Base-by-base conservation (phyloP, 345 rosid species). In the Sisymbrium irio region DNA sequence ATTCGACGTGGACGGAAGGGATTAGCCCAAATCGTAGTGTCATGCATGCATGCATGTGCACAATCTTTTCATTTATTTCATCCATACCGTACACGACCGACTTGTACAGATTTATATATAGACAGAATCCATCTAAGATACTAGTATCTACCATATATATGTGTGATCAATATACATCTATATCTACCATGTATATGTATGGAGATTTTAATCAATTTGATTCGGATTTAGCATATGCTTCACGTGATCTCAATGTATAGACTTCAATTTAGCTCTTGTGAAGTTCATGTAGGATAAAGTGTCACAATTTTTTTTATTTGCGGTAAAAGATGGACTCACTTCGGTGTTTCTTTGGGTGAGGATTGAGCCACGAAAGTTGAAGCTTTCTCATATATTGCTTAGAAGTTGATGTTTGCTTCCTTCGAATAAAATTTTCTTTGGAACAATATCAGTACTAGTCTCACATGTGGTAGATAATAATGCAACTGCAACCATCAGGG, bases 41-140 rank as follows among this genome's bases (percentile, higher is more conserved):
- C 77, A 73, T 67, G 73, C 74, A 75, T 75, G 74, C 78, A 75
- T 51, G 78, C 78, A 75, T 75, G 74, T 75, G 74, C 78, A 20
- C 39, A 30, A 32, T 67, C 62, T 75, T 49, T 59, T 35, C 7
- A 7, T 41, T 50, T 41, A 67, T 67, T 67, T 59, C 39, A 67
- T 41, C 68, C 67, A 67, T 49, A 39, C 67, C 61, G 53, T 74
- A 57, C 37, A 65, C 59, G 71, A 64, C 50, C 33, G 58, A 51
- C 18, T 53, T 45, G 65, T 61, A 60, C 17, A 59, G 19, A 20
- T 22, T 22, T 39, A 58, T 58, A 11, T 19, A 36, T n/a, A 15
- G 1, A 22, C 25, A 22, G 3, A 4, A 47, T 47, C 11, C 20
- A 46, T 33, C 6, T 32, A 32, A 5, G 5, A n/a, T 22, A 22